A percentile compares a stretch with the other conserved stretches of the same genome.
Evolutionary conservation across 805 yeast species (phyloP).

Genomic region (Cyberlindnera mycetangii): DNA sequence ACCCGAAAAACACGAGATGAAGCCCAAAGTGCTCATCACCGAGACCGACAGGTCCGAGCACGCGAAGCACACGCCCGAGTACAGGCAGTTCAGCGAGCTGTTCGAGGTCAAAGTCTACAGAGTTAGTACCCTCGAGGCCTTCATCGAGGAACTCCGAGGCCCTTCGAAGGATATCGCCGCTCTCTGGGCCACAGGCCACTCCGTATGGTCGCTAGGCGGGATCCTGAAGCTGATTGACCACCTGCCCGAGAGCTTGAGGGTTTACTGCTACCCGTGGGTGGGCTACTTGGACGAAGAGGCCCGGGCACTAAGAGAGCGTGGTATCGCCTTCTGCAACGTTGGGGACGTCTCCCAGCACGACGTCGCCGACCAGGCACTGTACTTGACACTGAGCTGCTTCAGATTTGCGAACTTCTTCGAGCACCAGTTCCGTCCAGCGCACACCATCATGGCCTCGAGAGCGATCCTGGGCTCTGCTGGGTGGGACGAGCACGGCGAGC

Average conservation of each 20-base stretch:
- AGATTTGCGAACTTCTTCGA: conserved; percentile 52
- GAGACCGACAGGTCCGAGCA: conserved; percentile 40
- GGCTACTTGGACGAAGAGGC: conserved; percentile 56
- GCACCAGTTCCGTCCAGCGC: conserved; percentile 35
- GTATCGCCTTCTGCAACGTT: conserved; percentile 61
- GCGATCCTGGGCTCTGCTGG: conserved; percentile 31
- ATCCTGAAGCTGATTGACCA: conserved; percentile 40
- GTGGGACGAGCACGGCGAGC: conserved; percentile 36
- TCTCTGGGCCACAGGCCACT: conserved; percentile 55
- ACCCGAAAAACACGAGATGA: conserved; percentile 13
- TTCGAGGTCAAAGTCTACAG: conserved; percentile 40
- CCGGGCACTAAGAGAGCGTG: conserved; percentile 38
- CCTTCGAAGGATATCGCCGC: conserved; percentile 43
- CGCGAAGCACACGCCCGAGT: conserved; percentile 45
- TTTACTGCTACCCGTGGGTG: conserved; percentile 55
- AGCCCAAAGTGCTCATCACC: conserved; percentile 33
- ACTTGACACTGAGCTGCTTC: conserved; percentile 55
- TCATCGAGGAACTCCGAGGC: conserved; percentile 39
- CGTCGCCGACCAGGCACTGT: conserved; percentile 70
- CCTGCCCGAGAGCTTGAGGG: conserved; percentile 46
- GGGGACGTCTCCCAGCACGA: conserved; percentile 47
- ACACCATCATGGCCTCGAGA: conserved; percentile 46
- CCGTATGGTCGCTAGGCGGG: conserved; percentile 40
- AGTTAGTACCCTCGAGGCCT: conserved; percentile 38
- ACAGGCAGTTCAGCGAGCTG: conserved; percentile 36